Percentiles rank a stretch among this genome's conserved stretches.
Evolutionary conservation across 1,139 yeast species (phyloP).

Genomic region (Entelexis sorbosivorans): DNA sequence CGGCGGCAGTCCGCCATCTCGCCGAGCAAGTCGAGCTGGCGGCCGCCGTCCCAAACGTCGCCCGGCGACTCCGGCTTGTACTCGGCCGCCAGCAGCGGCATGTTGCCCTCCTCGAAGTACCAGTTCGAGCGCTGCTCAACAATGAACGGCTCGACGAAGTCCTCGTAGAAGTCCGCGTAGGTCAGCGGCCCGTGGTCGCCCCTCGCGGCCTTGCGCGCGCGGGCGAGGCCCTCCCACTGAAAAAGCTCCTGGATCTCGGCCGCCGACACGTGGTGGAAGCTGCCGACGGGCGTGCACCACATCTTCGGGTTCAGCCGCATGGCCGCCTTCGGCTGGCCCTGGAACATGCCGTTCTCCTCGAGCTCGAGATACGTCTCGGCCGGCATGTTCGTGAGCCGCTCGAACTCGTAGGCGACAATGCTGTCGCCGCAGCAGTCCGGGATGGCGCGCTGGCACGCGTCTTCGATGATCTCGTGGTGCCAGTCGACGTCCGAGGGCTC

Average conservation of each 20-base stretch:
- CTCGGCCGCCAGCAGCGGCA: conserved; percentile 10
- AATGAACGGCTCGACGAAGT: conserved; percentile 23
- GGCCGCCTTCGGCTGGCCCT: conserved; percentile 27
- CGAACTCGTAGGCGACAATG: conserved; percentile 22
- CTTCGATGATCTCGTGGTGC: conserved; percentile 3
- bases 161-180: conserved; percentile 29
- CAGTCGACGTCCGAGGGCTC: not conserved
- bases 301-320: conserved; percentile 19
- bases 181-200: conserved; percentile 21
- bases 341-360: conserved; percentile 20
- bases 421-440: conserved; percentile 27
- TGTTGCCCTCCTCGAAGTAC: not conserved
- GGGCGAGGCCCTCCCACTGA: conserved; percentile 27
- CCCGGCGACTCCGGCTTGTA: not conserved
- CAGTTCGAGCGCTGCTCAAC: not conserved
- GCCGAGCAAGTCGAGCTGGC: not conserved
- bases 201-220: not conserved
- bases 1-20: not conserved
- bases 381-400: conserved; percentile 13
- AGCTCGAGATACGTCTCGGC: conserved; percentile 13
- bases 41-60: not conserved
- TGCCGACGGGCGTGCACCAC: conserved; percentile 32
- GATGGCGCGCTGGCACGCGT: conserved; percentile 15
- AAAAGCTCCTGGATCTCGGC: conserved; percentile 30
- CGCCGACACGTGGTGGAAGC: conserved; percentile 29